A percentile compares a stretch with the other conserved stretches of the same genome.
Evolutionary conservation across 768 basidiomycete species (phyloP).

Genomic region (Daedaleopsis sinensis): DNA sequence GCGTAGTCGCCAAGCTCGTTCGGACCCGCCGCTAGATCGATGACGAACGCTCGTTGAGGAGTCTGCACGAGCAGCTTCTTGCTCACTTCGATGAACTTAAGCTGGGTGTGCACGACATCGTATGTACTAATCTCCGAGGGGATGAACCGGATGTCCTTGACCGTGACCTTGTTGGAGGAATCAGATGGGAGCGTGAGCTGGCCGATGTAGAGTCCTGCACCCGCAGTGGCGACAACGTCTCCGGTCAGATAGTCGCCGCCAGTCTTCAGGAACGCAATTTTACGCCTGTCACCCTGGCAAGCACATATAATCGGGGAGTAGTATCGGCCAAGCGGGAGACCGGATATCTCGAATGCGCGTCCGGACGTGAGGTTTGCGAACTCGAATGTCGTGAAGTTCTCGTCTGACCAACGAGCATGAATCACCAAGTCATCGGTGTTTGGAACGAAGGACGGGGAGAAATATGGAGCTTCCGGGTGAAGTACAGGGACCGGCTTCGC

Average conservation of each 20-base stretch:
- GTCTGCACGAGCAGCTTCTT: conserved; percentile 64
- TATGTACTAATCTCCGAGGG: conserved; percentile 51
- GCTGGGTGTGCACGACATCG: conserved; percentile 42
- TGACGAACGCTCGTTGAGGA: conserved; percentile 46
- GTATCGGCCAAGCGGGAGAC: conserved; percentile 68
- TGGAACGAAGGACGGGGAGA: conserved; percentile 69
- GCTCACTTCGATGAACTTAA: conserved; percentile 59
- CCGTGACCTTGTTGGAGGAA: conserved; percentile 35
- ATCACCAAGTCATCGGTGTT: conserved; percentile 53
- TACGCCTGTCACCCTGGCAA: conserved; percentile 43
- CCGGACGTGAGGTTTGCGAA: conserved; percentile 54
- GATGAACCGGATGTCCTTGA: conserved; percentile 54
- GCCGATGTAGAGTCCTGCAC: conserved; percentile 65
- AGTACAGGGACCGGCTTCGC: conserved; percentile 51
- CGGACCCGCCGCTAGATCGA: conserved; percentile 51
- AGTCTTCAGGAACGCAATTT: conserved; percentile 66
- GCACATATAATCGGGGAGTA: conserved; percentile 59
- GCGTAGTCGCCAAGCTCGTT: conserved; percentile 51
- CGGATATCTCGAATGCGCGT: conserved; percentile 50
- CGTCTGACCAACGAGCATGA: conserved; percentile 72
- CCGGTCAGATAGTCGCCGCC: conserved; percentile 64
- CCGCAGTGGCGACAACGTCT: conserved; percentile 63
- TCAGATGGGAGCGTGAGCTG: conserved; percentile 53
- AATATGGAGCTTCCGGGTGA: conserved; percentile 50
- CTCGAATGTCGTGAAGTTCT: conserved; percentile 64